phyloP scores from a whole-genome alignment of 2,329 filamentous ascomycete species.

The Lasiodiplodia sp. region DNA sequence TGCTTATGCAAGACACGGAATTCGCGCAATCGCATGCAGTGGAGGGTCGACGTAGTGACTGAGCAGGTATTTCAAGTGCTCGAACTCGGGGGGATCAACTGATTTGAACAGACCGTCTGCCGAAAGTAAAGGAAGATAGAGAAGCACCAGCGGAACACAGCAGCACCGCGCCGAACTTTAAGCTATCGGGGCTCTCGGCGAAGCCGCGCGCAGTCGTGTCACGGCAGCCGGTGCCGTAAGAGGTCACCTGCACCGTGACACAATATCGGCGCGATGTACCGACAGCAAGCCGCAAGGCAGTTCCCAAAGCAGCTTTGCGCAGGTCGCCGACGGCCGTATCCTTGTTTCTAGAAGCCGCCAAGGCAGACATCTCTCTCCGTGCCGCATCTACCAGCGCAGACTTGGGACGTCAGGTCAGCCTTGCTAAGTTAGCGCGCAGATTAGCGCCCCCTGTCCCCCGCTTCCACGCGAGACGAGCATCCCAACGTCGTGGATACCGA shows the following conservation, averaged over 20 bases:
- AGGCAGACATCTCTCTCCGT: conserved; percentile 21
- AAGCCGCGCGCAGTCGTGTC: conserved; percentile 12
- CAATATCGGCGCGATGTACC: conserved; percentile 13
- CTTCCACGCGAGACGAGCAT: conserved; percentile 21
- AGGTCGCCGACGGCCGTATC: conserved; percentile 14
- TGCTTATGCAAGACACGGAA: neutral
- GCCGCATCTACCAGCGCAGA: neutral
- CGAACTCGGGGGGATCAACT: neutral
- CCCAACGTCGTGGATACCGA: neutral
- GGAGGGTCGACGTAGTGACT: neutral
- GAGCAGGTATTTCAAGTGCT: neutral
- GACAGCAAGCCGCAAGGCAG: conserved; percentile 12
- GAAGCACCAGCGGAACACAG: neutral
- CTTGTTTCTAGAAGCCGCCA: conserved; percentile 27
- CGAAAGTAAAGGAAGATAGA: neutral
- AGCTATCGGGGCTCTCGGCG: neutral
- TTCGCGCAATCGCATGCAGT: conserved; percentile 4
- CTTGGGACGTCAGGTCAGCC: conserved; percentile 2
- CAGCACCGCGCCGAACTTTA: conserved; percentile 7
- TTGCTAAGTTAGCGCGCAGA: conserved; percentile 11
- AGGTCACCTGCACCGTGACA: conserved; percentile 26
- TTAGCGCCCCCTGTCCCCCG: conserved; percentile 20
- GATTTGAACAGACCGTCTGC: neutral
- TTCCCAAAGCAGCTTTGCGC: conserved; percentile 4
- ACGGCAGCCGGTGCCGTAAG: conserved; percentile 5